Percentiles rank a stretch among this genome's conserved stretches.
phyloP scores from a whole-genome alignment of 768 basidiomycete species.

The Serendipita sp. region DNA sequence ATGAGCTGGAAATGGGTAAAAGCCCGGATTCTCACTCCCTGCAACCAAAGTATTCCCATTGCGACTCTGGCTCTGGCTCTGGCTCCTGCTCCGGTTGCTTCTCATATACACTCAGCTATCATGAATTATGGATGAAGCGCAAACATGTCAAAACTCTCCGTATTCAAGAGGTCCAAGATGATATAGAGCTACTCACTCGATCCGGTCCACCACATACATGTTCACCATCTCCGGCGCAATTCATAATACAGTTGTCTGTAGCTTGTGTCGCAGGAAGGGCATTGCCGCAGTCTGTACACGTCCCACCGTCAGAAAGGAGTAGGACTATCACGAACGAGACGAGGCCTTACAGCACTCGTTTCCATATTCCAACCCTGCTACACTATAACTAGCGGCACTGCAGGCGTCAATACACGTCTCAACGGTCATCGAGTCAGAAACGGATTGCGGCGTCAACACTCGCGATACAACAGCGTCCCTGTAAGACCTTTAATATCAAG shows the following conservation, averaged over 20 bases:
- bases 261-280: not conserved
- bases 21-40: too few species aligned
- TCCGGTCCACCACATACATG: constrained; percentile 4
- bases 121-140: too few species aligned
- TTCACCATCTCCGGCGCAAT: not conserved
- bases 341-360: not conserved
- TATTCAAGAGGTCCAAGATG: too few species aligned
- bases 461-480: constrained; percentile 48
- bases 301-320: too few species aligned
- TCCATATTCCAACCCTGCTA: constrained; percentile 51
- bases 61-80: too few species aligned
- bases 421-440: constrained; percentile 34
- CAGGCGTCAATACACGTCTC: constrained; percentile 49
- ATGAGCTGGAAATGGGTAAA: too few species aligned
- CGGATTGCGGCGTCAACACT: constrained; percentile 30
- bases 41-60: too few species aligned
- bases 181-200: not conserved
- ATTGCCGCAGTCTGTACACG: constrained; percentile 4
- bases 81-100: too few species aligned
- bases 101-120: too few species aligned
- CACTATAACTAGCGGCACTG: constrained; percentile 33
- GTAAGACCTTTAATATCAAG: not conserved
- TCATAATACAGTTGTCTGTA: not conserved
- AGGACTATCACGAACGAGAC: not conserved
- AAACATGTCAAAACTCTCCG: too few species aligned